Evolutionary conservation across 371 early-diverging fungal species (phyloP).

Genomic region (Mortierella sp.): DNA sequence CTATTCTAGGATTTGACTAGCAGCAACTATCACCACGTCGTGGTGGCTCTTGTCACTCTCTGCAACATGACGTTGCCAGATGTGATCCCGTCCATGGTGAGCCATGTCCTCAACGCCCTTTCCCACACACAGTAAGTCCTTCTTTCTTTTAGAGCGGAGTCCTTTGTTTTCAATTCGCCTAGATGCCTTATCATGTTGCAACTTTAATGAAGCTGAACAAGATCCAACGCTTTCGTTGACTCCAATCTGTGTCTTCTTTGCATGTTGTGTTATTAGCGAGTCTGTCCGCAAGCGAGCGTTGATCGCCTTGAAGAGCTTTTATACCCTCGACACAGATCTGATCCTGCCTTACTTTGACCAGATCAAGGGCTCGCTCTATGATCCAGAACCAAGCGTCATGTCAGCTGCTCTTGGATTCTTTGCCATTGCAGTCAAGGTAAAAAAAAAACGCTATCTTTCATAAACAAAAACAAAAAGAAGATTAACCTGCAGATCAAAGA

Average conservation of each 20-base stretch:
- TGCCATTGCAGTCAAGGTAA: conserved; percentile 37
- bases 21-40: conserved; percentile 56
- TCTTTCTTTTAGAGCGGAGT: neutral
- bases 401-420: conserved; percentile 53
- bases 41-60: conserved; percentile 52
- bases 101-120: conserved; percentile 44
- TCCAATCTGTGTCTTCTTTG: neutral
- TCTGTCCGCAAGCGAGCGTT: conserved; percentile 55
- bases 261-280: conserved; percentile 21
- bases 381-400: conserved; percentile 57
- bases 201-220: neutral
- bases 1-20: conserved; percentile 48
- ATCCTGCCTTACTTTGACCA: conserved; percentile 40
- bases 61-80: conserved; percentile 56
- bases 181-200: neutral
- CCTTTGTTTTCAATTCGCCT: conserved; percentile 1
- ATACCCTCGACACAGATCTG: conserved; percentile 32
- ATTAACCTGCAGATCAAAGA: neutral
- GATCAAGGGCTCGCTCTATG: conserved; percentile 38
- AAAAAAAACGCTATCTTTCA: neutral
- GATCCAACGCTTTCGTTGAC: neutral
- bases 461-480: neutral
- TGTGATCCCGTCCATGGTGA: conserved; percentile 49
- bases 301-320: conserved; percentile 48
- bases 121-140: conserved; percentile 49